Evolutionary conservation across 2,329 filamentous ascomycete genomes (phyloP).

Genomic region (Coniella lustricola): DNA sequence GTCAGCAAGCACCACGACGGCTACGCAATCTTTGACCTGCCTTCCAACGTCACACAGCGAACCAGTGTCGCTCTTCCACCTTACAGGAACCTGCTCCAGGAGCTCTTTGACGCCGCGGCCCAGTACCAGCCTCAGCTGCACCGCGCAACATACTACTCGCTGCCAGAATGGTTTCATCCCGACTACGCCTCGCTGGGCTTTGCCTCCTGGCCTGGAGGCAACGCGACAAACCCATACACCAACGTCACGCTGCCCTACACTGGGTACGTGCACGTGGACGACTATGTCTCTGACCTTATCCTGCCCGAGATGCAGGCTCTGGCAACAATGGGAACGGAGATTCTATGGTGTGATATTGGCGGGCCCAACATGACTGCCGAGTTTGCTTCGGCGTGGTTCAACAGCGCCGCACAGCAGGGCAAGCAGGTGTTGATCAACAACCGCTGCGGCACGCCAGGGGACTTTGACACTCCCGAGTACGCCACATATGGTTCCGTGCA

Average conservation of each 20-base stretch:
- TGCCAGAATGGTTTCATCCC: slow-evolving; percentile 41
- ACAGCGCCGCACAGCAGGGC: slow-evolving; percentile 24
- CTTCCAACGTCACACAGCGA: slow-evolving; percentile 31
- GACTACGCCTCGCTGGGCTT: slow-evolving; percentile 35
- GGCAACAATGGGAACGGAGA: slow-evolving; percentile 34
- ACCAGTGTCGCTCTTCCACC: slow-evolving; percentile 33
- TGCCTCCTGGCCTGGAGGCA: slow-evolving; percentile 31
- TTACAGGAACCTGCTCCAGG: slow-evolving; percentile 32
- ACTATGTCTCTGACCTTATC: slow-evolving; percentile 35
- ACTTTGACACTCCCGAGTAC: slow-evolving; percentile 19
- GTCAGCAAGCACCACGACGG: slow-evolving; percentile 41
- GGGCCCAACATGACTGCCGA: slow-evolving; percentile 34
- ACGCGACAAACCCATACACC: slow-evolving; percentile 37
- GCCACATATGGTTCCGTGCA: slow-evolving; percentile 14
- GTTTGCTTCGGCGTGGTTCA: slow-evolving; percentile 37
- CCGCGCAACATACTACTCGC: slow-evolving; percentile 35
- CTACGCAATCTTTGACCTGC: slow-evolving; percentile 37
- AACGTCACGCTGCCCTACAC: slow-evolving; percentile 34
- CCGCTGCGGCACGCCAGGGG: slow-evolving; percentile 15
- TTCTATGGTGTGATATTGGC: slow-evolving; percentile 42
- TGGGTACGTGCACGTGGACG: slow-evolving; percentile 33
- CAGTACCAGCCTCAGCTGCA: slow-evolving; percentile 36
- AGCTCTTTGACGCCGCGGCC: slow-evolving; percentile 36
- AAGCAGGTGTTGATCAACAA: slow-evolving; percentile 14
- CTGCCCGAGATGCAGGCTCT: slow-evolving; percentile 37